phyloP scores from a whole-genome alignment of 495 filamentous ascomycete species.

The Collariella sp. region DNA sequence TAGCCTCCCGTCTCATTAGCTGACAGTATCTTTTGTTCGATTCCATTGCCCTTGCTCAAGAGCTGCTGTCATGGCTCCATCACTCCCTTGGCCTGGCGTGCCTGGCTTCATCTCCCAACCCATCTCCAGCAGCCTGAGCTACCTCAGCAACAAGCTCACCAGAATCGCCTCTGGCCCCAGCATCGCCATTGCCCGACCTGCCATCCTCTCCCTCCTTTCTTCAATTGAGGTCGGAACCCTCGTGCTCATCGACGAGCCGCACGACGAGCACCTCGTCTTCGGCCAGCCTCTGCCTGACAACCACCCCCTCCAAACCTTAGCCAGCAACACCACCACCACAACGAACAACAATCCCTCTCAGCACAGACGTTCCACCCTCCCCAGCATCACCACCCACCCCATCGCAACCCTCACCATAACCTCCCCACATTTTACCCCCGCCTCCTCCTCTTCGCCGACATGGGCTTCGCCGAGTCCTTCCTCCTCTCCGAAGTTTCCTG shows the following conservation, averaged over 20 bases:
- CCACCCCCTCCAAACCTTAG: not conserved
- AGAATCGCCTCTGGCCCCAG: slow-evolving; percentile 33
- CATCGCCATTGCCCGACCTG: slow-evolving; percentile 31
- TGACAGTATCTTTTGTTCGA: not conserved
- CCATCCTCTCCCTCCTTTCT: slow-evolving; percentile 34
- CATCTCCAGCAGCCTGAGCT: slow-evolving; percentile 21
- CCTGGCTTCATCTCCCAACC: not conserved
- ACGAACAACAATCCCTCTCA: slow-evolving; percentile 7
- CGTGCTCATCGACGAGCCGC: slow-evolving; percentile 33
- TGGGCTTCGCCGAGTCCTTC: slow-evolving; percentile 67
- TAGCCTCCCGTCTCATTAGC: too few species aligned
- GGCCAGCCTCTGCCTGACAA: slow-evolving; percentile 26
- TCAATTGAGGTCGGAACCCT: slow-evolving; percentile 37
- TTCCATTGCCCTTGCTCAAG: too few species aligned
- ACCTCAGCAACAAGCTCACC: slow-evolving; percentile 30
- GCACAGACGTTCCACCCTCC: not conserved
- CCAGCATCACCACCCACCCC: not conserved
- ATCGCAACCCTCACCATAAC: slow-evolving; percentile 5
- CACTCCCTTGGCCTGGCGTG: not conserved
- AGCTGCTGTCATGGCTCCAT: not conserved
- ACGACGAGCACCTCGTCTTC: slow-evolving; percentile 22
- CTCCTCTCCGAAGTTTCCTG: slow-evolving; percentile 62
- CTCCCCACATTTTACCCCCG: slow-evolving; percentile 52
- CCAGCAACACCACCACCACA: slow-evolving; percentile 7
- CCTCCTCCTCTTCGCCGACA: slow-evolving; percentile 56